Base-by-base conservation (phyloP, 768 basidiomycete genomes). In the Chalciporus chontae region DNA sequence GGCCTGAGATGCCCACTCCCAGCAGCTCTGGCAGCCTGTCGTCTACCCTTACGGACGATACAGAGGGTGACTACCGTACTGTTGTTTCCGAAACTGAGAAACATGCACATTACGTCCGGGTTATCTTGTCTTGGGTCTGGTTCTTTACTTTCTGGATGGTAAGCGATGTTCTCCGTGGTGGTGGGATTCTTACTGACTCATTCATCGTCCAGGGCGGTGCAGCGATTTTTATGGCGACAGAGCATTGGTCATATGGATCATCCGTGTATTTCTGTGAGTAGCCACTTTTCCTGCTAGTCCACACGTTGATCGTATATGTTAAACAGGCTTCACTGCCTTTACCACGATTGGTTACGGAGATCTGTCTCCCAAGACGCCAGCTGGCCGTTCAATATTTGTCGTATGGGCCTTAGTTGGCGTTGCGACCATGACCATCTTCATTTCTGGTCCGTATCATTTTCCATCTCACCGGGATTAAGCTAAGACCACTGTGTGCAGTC, bases 121-220 rank as follows among this genome's bases (percentile, higher is more conserved):
- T 86, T 40, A 47, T 59, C 2, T 66, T 87, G 17, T 81, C 84
- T 0, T 79, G 80, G 71, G 43, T 63, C 0, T 55, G 86, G 26
- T 91, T 92, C 68, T 60, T 89, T 18, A 55, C 77, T n/a, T 93
- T 93, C 70, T 93, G 90, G 90, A 71, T 80, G 58, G 84, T 87
- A 51, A 51, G 77, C 64, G 4, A 23, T 14, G 38, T 24, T 40
- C 19, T 51, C 21, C 6, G 2, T 21, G 32, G 2, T 21, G 32
- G 43, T n/a, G 18, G 15, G 21, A 23, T 18, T 15, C 9, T 37
- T n/a, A 17, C 44, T 52, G 34, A 59, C 0, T 36, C 13, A 11
- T 26, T 0, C 26, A 5, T 27, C 10, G 8, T 44, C 0, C 47
- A 86, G 84, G 70, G 77, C n/a, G 88, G 89, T 3, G 78, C 84